Base-by-base conservation (phyloP, 495 filamentous ascomycete genomes). In the Daldinia concentrica region DNA sequence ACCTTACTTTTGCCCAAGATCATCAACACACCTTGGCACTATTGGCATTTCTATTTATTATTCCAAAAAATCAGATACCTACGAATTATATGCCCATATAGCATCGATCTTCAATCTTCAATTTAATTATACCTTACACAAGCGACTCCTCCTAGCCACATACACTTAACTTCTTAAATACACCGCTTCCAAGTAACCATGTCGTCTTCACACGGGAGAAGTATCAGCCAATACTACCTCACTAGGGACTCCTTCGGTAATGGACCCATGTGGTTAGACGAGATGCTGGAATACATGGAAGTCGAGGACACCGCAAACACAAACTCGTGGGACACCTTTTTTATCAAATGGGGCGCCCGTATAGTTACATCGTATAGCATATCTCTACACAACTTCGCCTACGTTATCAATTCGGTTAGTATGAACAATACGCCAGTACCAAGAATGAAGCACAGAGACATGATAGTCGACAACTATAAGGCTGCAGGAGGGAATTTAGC, bases 401-500 rank as follows among this genome's bases (percentile, higher is more conserved):
- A 69, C 52, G 3, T 63, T 8, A 12, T 8, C 9, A 22, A 17
- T 8, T 7, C 1, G 9, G 15, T 63, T 24, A 54, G 26, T 7
- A 19, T 48, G 32, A 1, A 0, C 0, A 1, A 0, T 0, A 1
- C 52, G 9, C 58, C 39, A 12, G 0, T 1, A 4, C 66, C 66
- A 4, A 57, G 8, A 34, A 63, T 63, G 52, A 69, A 64, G 24
- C 60, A 69, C 12, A 37, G 67, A 12, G 61, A 69, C 24, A 56
- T 69, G 12, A 59, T 69, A 5, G 43, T 69, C 26, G 67, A 64
- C 14, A 69, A 69, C 45, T 60, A 51, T 32, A 69, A 15, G 19
- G 34, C 22, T 4, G 55, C 61, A 4, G 60, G 60, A 19, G 60
- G 43, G 17, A 11, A 60, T 5, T 17, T 64, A 2, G 22, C 32